These are phyloP conservation scores for Climacium dendroides DNA, from an alignment of 225 moss, liverwort and hornwort genomes.

Conservation along the genomic window DNA sequence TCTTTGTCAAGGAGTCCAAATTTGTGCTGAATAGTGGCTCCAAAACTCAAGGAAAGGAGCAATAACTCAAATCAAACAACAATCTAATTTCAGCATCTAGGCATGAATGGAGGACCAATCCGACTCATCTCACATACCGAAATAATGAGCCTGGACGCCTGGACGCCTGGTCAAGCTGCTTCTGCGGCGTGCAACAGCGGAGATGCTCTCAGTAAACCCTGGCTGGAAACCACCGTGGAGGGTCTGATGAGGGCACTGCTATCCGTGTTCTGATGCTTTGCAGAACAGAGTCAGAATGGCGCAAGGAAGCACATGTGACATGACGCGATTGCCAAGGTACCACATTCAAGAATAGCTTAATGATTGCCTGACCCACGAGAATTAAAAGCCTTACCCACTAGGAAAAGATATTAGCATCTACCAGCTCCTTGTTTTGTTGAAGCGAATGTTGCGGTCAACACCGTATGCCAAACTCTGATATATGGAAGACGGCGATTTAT, in stretches of 20 bases:
- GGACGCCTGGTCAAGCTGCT: background rate
- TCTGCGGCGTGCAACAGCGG: background rate
- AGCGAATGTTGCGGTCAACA: background rate
- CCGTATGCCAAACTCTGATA: background rate
- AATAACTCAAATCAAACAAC: background rate
- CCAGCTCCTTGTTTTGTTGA: background rate
- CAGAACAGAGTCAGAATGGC: background rate
- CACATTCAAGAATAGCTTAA: background rate
- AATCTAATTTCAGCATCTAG: background rate
- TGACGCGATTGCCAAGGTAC: background rate
- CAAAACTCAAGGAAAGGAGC: background rate
- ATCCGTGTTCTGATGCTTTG: background rate
- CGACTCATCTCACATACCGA: no score
- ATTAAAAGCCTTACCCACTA: background rate
- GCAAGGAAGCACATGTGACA: background rate
- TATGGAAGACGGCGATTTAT: background rate
- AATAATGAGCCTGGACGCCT: no score
- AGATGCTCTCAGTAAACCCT: background rate
- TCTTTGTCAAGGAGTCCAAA: background rate
- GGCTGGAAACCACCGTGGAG: background rate
- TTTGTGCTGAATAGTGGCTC: background rate
- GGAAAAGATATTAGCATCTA: background rate
- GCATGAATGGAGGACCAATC: no score
- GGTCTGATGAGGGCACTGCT: background rate
- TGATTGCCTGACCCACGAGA: background rate